Conservation (phyloP, 352 stramenopile genomes). For the Phytophthora boehmeriae region DNA sequence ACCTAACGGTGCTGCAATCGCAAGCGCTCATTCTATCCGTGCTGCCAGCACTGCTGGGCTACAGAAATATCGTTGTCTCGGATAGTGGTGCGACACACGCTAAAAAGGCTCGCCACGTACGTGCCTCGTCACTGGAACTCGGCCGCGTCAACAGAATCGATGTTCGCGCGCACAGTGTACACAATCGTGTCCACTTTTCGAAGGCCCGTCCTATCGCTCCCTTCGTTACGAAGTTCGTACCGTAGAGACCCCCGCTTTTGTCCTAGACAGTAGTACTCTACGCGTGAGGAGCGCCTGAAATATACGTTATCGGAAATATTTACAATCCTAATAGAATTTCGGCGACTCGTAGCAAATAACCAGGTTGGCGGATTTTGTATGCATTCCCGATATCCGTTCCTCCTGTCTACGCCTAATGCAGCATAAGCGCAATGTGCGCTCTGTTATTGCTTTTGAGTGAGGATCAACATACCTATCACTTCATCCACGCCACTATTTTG, state of each 20-base stretch:
- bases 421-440: too few species aligned
- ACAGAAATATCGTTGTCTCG: neutral
- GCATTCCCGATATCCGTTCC: too few species aligned
- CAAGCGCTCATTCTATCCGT: neutral
- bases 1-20: neutral
- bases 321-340: neutral
- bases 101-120: too few species aligned
- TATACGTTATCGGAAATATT: conserved; percentile 11
- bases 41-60: neutral
- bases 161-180: neutral
- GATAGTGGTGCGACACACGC: too few species aligned
- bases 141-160: neutral
- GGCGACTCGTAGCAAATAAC: too few species aligned
- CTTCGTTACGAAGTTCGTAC: too few species aligned
- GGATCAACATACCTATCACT: neutral
- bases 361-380: too few species aligned
- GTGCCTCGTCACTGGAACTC: too few species aligned
- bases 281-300: conserved; percentile 34
- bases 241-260: neutral
- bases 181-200: conserved; percentile 27
- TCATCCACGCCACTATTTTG: too few species aligned
- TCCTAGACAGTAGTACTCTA: conserved; percentile 21
- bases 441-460: too few species aligned
- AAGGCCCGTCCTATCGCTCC: neutral
- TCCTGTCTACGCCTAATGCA: too few species aligned